A percentile compares a stretch with the other conserved stretches of the same genome.
These are phyloP conservation scores for Sporodiniella umbellata DNA, from an alignment of 371 early-diverging fungal genomes.

Conservation along the genomic window DNA sequence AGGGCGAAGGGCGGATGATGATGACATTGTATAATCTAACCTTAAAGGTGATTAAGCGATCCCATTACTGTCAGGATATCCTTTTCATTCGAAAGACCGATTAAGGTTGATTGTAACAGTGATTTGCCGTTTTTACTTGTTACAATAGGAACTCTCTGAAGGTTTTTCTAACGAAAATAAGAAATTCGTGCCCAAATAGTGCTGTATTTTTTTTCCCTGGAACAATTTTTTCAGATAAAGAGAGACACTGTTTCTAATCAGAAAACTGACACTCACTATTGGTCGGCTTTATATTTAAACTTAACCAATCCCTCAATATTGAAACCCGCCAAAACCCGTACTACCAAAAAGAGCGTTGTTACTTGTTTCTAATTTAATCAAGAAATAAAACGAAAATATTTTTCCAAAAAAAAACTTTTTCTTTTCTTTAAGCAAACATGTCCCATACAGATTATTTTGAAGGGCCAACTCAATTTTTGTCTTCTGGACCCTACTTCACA, in stretches of 20 bases:
- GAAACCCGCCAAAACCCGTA: slow-evolving; percentile 16
- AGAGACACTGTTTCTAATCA: background rate
- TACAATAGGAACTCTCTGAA: background rate
- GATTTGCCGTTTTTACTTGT: background rate
- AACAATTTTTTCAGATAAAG: background rate
- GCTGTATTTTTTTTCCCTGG: background rate
- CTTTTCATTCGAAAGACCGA: background rate
- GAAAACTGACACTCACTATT: background rate
- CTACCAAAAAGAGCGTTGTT: slow-evolving; percentile 7
- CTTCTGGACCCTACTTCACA: slow-evolving; percentile 11
- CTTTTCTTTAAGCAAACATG: background rate
- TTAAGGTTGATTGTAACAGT: background rate
- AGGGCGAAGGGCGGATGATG: background rate
- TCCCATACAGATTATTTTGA: slow-evolving; percentile 4
- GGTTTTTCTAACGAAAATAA: background rate
- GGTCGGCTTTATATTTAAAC: background rate
- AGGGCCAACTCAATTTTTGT: slow-evolving; percentile 5
- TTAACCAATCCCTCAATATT: slow-evolving; percentile 1
- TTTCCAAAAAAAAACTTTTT: background rate
- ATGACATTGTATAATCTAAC: background rate
- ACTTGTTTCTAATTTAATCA: background rate
- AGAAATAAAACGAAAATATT: too few relatives aligned
- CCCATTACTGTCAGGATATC: background rate
- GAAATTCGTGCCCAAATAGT: background rate
- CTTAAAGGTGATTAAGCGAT: background rate